Conservation (phyloP, 139 green algal species). For the Micromonas pusilla region DNA sequence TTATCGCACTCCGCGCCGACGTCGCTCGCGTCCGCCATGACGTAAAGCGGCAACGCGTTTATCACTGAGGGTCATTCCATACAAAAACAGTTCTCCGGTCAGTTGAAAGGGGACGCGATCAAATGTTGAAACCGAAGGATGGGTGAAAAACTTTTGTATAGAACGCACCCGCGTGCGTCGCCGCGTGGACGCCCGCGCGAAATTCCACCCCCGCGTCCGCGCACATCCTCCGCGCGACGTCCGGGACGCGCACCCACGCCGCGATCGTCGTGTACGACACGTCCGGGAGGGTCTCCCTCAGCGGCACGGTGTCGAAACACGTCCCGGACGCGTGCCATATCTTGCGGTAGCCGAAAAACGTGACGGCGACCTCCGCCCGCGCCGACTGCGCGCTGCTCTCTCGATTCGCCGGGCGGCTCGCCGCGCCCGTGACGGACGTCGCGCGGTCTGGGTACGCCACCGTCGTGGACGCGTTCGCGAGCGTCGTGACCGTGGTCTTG, state of each 20-base stretch:
- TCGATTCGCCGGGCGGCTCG: background rate
- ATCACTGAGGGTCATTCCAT: no score
- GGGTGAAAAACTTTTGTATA: no score
- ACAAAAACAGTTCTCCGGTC: no score
- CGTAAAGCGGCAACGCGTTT: constrained; percentile 73
- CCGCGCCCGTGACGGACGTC: background rate
- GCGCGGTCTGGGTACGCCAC: background rate
- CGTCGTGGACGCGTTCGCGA: background rate
- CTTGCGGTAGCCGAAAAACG: constrained; percentile 69
- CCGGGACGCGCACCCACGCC: constrained; percentile 69
- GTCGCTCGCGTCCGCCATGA: constrained; percentile 58
- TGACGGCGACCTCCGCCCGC: constrained; percentile 51
- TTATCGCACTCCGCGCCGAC: constrained; percentile 75
- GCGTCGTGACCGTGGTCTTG: background rate
- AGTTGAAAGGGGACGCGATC: no score
- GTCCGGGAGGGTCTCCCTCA: constrained; percentile 69
- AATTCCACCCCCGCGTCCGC: constrained; percentile 46
- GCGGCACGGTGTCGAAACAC: constrained; percentile 81
- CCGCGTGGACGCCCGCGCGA: constrained; percentile 73
- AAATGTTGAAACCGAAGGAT: no score
- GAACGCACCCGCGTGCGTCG: constrained; percentile 77
- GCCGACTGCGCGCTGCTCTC: constrained; percentile 42
- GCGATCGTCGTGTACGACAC: constrained; percentile 73
- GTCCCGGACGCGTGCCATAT: constrained; percentile 56
- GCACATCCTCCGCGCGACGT: constrained; percentile 38